Percentiles rank a stretch among this genome's conserved stretches.
Conservation (phyloP, 108 stramenopile genomes). For the Aurantiochytrium sp. region DNA sequence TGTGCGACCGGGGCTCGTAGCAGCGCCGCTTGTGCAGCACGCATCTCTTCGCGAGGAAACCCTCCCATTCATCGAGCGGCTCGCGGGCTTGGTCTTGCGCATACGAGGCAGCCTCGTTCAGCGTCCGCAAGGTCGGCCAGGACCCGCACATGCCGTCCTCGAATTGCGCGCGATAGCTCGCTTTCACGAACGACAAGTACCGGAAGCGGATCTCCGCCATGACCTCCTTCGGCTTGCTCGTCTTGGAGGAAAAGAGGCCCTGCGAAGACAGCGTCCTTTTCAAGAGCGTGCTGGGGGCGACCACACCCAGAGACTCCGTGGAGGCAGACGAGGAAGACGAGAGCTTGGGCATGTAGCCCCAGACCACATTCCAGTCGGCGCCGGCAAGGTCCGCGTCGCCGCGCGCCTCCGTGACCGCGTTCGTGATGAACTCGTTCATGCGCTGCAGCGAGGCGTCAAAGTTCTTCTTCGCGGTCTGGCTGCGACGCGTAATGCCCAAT, state of each 20-base stretch:
- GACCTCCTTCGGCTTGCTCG: background rate
- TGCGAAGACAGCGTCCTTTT: background rate
- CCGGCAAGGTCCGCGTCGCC: background rate
- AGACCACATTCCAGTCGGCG: conserved; percentile 32
- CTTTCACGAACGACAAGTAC: background rate
- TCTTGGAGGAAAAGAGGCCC: background rate
- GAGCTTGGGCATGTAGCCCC: background rate
- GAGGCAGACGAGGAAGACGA: too few species aligned
- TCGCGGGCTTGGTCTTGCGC: background rate
- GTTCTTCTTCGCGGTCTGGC: background rate
- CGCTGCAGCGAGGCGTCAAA: background rate
- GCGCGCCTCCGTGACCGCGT: background rate
- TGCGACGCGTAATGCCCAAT: background rate
- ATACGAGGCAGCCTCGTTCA: conserved; percentile 1
- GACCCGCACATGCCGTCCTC: background rate
- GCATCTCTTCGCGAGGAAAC: background rate
- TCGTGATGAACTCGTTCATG: background rate
- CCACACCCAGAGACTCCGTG: too few species aligned
- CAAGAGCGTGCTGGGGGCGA: too few species aligned
- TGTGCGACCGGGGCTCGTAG: background rate
- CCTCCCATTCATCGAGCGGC: background rate
- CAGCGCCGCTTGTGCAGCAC: background rate
- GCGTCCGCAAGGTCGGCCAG: background rate
- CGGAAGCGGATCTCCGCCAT: background rate
- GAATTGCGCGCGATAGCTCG: background rate